A percentile compares a stretch with the other conserved stretches of the same genome.
These are phyloP conservation scores for Berkeleyomyces rouxiae DNA, from an alignment of 2,329 filamentous ascomycete species.

Conservation along the genomic window DNA sequence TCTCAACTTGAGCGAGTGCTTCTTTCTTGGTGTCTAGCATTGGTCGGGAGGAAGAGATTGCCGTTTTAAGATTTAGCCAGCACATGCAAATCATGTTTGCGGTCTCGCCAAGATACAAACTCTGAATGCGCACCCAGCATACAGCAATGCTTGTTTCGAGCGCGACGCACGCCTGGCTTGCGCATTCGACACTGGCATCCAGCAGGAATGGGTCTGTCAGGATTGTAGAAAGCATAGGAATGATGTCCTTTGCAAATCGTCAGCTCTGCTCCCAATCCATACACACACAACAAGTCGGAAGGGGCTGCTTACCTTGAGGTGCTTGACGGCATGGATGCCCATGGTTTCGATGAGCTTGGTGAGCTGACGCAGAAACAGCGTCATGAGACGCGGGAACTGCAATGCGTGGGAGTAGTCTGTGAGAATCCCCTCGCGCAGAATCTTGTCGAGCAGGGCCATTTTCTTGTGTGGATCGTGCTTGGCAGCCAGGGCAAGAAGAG, in stretches of 20 bases:
- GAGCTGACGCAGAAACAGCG: slow-evolving; percentile 37
- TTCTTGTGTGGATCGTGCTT: slow-evolving; percentile 19
- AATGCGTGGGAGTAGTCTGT: slow-evolving; percentile 39
- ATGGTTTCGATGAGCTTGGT: slow-evolving; percentile 35
- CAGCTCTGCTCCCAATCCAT: not conserved
- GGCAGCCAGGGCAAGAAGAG: slow-evolving; percentile 32
- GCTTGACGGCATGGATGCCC: slow-evolving; percentile 46
- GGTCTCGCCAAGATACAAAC: slow-evolving; percentile 22
- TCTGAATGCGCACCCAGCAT: slow-evolving; percentile 55
- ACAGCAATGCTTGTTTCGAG: slow-evolving; percentile 42
- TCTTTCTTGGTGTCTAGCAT: not conserved
- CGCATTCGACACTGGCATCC: slow-evolving; percentile 37
- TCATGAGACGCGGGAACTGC: slow-evolving; percentile 39
- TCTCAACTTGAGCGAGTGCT: not conserved
- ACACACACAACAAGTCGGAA: not conserved
- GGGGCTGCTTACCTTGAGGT: slow-evolving; percentile 38
- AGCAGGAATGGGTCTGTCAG: slow-evolving; percentile 51
- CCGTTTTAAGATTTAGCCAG: slow-evolving; percentile 40
- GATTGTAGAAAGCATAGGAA: slow-evolving; percentile 49
- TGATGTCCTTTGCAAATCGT: slow-evolving; percentile 32
- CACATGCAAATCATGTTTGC: slow-evolving; percentile 44
- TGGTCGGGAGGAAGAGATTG: slow-evolving; percentile 16
- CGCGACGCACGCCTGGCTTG: slow-evolving; percentile 31
- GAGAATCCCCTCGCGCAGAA: slow-evolving; percentile 40
- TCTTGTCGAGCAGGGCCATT: slow-evolving; percentile 31